Base-by-base conservation (phyloP, 805 yeast genomes). In the Saccharomycopsis sp. region DNA sequence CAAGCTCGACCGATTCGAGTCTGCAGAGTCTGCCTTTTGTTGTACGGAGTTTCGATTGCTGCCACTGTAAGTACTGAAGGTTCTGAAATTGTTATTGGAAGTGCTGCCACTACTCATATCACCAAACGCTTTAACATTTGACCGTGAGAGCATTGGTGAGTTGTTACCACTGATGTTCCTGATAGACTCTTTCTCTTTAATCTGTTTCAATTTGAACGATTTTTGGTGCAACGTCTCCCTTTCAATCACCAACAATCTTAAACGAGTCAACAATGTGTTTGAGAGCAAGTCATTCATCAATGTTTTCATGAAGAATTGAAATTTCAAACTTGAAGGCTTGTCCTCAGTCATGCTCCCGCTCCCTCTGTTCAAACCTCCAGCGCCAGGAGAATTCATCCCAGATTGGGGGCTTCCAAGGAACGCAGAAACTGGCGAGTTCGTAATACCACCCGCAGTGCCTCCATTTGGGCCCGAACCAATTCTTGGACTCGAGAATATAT, bases 141-240 rank as follows among this genome's bases (percentile, higher is more conserved):
- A 36, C 13, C 38, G n/a, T 8, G 46, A 38, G 15, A 45, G 31
- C 5, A 30, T 32, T 18, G 48, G 46, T 1, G 41, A 30, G 15
- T 30, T 38, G 15, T 38, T 36, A 23, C 27, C 34, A 26, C 40
- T 34, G 4, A 38, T 16, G 16, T 34, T 38, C 23, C 37, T 19
- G 9, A 45, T 18, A 6, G 40, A 20, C 23, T 45, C 49, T 17
- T 30, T 22, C 33, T 45, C 49, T 36, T 38, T 45, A 10, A 37
- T 34, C 4, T 16, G 10, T 22, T 39, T 38, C 15, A 42, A 17
- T 19, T 38, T 38, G 21, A 30, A 12, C 17, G 20, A 4, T 18
- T 38, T 41, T 10, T 38, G 43, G 6, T 38, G 35, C n/a, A 38
- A 23, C 13, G 30, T n/a, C 30, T 45, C 49, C 20, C 46, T 21